Evolutionary conservation across 2,329 filamentous ascomycete genomes (phyloP), one percentile per base, ranked within the genome.

Genomic region (Apiospora arundinis): DNA sequence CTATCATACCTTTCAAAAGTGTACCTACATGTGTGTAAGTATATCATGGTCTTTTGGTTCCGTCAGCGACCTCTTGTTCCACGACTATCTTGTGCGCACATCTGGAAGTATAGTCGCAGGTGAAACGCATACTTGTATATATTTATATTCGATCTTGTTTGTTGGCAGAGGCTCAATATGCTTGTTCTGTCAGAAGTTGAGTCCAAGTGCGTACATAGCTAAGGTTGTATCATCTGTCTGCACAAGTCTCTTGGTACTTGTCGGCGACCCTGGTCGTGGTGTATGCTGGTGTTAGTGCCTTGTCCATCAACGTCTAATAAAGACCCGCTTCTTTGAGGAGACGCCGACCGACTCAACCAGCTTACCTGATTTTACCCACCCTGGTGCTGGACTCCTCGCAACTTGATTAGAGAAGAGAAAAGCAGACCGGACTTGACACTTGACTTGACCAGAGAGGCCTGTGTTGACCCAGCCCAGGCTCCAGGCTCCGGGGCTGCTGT

Each of bases 301-400:
- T 40, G 56, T 63, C n/a, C 56, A 63, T 63, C 56, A 63, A 63
- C 56, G 56, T 63, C 56, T 63, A 63, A 63, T 63, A 63, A 63
- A 63, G 56, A 63, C 56, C 56, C 56, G 56, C 56, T 40, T 63
- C 32, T 63, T 63, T 40, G 56, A 63, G 56, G 56, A 40, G 56
- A 63, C 56, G 56, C 56, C 56, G 56, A 63, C 56, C 56, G 32
- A 63, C 56, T 60, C 52, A 40, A 16, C 56, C 56, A 63, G 56
- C 56, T 63, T 63, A 40, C 28, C 56, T 63, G 56, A 63, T 63
- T 63, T 63, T 63, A 63, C 56, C 56, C 56, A 63, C 52, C 52
- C 49, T 52, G 23, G 25, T 25, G 11, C 32, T 40, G 56, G 56
- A 32, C 32, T 63, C 49, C 49, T 56, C 49, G 56, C 56, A 40